These are phyloP conservation scores for Alternaria sp. DNA, from an alignment of 2,329 filamentous ascomycete species.

Conservation along the genomic window DNA sequence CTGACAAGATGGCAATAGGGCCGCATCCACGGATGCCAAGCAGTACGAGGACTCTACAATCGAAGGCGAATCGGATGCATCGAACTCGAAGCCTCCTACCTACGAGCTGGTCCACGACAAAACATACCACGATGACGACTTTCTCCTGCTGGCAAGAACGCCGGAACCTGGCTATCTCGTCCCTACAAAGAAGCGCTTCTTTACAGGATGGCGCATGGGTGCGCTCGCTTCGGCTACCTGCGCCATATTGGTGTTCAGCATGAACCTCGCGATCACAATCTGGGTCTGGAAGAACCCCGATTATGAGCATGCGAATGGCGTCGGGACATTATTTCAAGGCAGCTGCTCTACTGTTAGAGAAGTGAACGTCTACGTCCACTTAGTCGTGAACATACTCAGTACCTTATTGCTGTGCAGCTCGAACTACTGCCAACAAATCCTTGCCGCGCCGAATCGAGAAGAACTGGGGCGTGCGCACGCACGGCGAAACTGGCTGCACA, in stretches of 20 bases:
- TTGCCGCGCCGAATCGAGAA: slow-evolving; percentile 27
- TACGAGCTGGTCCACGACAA: not conserved
- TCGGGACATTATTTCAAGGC: not conserved
- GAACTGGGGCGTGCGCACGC: slow-evolving; percentile 32
- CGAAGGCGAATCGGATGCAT: not conserved
- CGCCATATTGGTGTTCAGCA: not conserved
- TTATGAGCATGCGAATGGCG: not conserved
- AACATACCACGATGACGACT: not conserved
- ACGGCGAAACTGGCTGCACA: slow-evolving; percentile 47
- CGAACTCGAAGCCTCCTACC: not conserved
- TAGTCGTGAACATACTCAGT: slow-evolving; percentile 57
- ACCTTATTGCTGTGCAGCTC: slow-evolving; percentile 30
- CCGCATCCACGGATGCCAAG: not conserved
- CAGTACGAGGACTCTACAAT: not conserved
- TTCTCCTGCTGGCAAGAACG: not conserved
- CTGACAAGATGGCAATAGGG: not conserved
- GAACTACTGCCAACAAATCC: slow-evolving; percentile 38
- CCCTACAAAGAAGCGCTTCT: not conserved
- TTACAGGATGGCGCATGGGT: not conserved
- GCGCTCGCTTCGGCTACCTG: not conserved
- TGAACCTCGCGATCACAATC: not conserved
- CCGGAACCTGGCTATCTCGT: not conserved
- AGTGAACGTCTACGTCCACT: slow-evolving; percentile 43
- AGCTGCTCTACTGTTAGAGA: not conserved
- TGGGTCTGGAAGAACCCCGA: not conserved